Percentiles rank a stretch among this genome's conserved stretches.
phyloP scores from a whole-genome alignment of 108 stramenopile species.

The Schizochytrium sp. region DNA sequence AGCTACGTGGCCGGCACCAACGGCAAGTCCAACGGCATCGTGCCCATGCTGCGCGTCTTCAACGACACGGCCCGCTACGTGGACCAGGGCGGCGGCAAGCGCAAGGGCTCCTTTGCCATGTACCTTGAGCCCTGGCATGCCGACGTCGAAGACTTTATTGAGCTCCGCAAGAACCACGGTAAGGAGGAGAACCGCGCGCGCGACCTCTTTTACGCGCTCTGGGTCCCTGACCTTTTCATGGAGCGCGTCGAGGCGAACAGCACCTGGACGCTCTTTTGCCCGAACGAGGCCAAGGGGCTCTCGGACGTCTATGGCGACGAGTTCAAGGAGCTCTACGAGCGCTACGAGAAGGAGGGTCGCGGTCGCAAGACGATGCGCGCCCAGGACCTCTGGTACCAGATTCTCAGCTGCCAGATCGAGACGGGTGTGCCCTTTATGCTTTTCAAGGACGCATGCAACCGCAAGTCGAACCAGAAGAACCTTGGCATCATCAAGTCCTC shows the following conservation, averaged over 20 bases:
- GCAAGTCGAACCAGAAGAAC: slow-evolving; percentile 96
- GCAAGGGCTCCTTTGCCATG: slow-evolving; percentile 90
- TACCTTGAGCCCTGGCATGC: slow-evolving; percentile 99
- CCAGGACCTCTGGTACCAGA: slow-evolving; percentile 93
- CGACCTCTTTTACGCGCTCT: slow-evolving; percentile 95
- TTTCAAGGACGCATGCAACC: slow-evolving; percentile 97
- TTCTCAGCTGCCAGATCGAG: slow-evolving; percentile 96
- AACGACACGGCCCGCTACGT: slow-evolving; percentile 97
- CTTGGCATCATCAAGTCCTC: slow-evolving; percentile 93
- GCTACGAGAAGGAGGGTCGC: slow-evolving; percentile 85
- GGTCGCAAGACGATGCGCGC: slow-evolving; percentile 82
- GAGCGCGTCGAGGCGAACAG: slow-evolving; percentile 82
- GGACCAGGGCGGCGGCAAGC: slow-evolving; percentile 98
- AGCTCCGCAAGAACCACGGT: slow-evolving; percentile 96
- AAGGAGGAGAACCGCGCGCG: slow-evolving; percentile 91
- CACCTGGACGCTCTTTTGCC: slow-evolving; percentile 87
- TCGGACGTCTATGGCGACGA: slow-evolving; percentile 75
- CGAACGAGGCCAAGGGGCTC: slow-evolving; percentile 92
- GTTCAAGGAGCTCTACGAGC: slow-evolving; percentile 82
- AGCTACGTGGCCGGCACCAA: slow-evolving; percentile 96
- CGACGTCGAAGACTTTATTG: slow-evolving; percentile 84
- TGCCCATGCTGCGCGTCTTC: slow-evolving; percentile 99
- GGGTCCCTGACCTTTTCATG: slow-evolving; percentile 99
- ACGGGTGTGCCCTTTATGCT: slow-evolving; percentile 99
- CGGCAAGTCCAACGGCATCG: slow-evolving; percentile 95